phyloP scores from a whole-genome alignment of 2,329 filamentous ascomycete species.

The Stemphylium lycopersici region DNA sequence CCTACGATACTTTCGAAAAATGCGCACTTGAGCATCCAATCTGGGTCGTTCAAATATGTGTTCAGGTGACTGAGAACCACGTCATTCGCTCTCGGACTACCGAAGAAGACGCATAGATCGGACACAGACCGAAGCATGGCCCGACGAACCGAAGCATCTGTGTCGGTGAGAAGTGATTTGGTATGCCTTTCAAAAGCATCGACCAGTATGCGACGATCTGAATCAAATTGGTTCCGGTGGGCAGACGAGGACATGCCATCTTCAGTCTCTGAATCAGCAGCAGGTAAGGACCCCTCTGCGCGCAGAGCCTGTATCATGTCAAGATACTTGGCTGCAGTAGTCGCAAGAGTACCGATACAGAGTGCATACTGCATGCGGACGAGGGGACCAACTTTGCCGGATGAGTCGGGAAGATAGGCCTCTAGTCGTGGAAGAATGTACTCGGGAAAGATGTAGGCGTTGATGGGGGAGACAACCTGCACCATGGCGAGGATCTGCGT shows the following conservation, averaged over 20 bases:
- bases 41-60: slow-evolving; percentile 93
- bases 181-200: slow-evolving; percentile 86
- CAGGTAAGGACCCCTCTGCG: slow-evolving; percentile 79
- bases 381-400: slow-evolving; percentile 62
- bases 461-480: slow-evolving; percentile 79
- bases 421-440: slow-evolving; percentile 68
- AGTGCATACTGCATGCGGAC: slow-evolving; percentile 92
- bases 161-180: slow-evolving; percentile 86
- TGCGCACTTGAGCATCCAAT: slow-evolving; percentile 95
- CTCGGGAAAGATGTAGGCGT: slow-evolving; percentile 70
- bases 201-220: slow-evolving; percentile 80
- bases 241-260: slow-evolving; percentile 71
- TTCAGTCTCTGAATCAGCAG: slow-evolving; percentile 80
- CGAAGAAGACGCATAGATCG: slow-evolving; percentile 93
- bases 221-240: slow-evolving; percentile 85
- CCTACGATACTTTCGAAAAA: slow-evolving; percentile 97
- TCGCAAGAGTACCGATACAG: slow-evolving; percentile 85
- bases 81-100: slow-evolving; percentile 88
- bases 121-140: slow-evolving; percentile 92
- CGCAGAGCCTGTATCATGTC: slow-evolving; percentile 89
- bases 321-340: slow-evolving; percentile 81
- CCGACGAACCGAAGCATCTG: slow-evolving; percentile 81
- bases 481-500: slow-evolving; percentile 85
- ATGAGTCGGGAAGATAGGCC: slow-evolving; percentile 60
- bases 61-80: slow-evolving; percentile 96